phyloP scores from a whole-genome alignment of 352 stramenopile species.

The Globisporangium alternatum region DNA sequence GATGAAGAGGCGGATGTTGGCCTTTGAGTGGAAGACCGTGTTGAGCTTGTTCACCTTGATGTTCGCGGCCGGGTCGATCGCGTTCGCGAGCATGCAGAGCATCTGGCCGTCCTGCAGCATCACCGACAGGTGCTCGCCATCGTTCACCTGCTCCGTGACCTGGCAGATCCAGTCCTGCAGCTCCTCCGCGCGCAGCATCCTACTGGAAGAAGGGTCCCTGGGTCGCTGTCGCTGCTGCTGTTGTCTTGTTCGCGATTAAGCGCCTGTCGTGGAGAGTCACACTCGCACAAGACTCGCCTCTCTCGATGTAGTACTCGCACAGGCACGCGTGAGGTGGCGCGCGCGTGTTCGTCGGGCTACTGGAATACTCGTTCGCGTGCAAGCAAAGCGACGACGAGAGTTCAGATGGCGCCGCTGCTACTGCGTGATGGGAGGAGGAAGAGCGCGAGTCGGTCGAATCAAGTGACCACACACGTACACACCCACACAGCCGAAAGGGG shows the following conservation, averaged over 20 bases:
- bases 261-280: background rate
- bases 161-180: conserved; percentile 84
- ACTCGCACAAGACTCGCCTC: no score
- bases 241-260: background rate
- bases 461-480: background rate
- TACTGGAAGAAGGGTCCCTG: background rate
- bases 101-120: conserved; percentile 85
- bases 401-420: no score
- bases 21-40: conserved; percentile 86
- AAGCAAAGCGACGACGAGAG: no score
- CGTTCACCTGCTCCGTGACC: conserved; percentile 66
- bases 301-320: no score
- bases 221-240: background rate
- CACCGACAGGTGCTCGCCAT: conserved; percentile 76
- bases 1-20: conserved; percentile 81
- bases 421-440: background rate
- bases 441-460: background rate
- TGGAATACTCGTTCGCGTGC: background rate
- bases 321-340: background rate
- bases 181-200: conserved; percentile 73
- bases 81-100: conserved; percentile 82
- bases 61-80: conserved; percentile 66
- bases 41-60: conserved; percentile 88
- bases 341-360: background rate
- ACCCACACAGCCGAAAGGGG: background rate